A percentile compares a stretch with the other conserved stretches of the same genome.
These are phyloP conservation scores for Collybiopsis luxurians DNA, from an alignment of 768 basidiomycete genomes.

Conservation along the genomic window DNA sequence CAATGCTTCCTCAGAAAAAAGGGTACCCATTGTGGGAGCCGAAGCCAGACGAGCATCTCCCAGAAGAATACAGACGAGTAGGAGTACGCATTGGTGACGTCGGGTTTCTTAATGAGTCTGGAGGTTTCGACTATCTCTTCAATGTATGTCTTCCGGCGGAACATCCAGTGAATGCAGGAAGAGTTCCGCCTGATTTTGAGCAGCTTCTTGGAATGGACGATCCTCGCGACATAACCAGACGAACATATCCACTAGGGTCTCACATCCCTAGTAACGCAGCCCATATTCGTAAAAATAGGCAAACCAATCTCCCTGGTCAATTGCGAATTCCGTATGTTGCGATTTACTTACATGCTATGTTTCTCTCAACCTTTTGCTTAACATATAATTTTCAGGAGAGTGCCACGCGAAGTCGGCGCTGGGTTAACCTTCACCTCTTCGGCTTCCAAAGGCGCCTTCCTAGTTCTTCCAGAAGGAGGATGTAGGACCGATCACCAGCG, in stretches of 20 bases:
- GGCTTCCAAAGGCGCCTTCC: neutral
- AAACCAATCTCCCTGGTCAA: neutral
- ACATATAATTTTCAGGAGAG: neutral
- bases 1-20: neutral
- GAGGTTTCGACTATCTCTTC: neutral
- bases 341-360: too few relatives aligned
- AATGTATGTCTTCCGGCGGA: neutral
- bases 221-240: neutral
- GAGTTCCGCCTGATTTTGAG: neutral
- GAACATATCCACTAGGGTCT: neutral
- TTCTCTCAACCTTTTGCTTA: too few relatives aligned
- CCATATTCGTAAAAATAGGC: neutral
- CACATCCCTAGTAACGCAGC: neutral
- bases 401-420: neutral
- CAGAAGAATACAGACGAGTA: neutral
- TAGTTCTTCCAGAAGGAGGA: neutral
- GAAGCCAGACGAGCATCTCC: neutral
- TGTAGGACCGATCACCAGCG: neutral
- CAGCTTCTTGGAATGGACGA: neutral
- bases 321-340: too few relatives aligned
- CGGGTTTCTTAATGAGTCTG: neutral
- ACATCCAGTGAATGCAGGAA: neutral
- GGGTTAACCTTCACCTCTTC: neutral
- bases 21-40: neutral
- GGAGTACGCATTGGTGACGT: neutral